These are phyloP conservation scores for Polytrichum formosum DNA, from an alignment of 225 moss, liverwort and hornwort species.

Conservation along the genomic window DNA sequence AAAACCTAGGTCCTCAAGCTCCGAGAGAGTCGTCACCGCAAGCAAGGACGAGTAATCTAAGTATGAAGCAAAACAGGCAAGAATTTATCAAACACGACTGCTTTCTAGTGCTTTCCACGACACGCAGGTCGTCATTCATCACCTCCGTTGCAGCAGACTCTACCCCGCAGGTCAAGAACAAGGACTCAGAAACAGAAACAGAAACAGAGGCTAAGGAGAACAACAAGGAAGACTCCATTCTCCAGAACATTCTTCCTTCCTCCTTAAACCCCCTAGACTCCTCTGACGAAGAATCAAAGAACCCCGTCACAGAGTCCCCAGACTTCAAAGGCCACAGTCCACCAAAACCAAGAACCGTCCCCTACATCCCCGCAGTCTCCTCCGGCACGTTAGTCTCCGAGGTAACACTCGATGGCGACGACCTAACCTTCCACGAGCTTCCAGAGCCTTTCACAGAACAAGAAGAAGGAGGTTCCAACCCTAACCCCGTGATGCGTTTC, in stretches of 20 bases:
- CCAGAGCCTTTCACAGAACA: not conserved
- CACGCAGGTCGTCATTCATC: no score
- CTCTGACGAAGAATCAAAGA: not conserved
- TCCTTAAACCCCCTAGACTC: not conserved
- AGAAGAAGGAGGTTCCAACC: constrained; percentile 6
- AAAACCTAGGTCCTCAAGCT: not conserved
- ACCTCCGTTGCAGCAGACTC: no score
- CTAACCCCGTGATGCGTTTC: constrained; percentile 15
- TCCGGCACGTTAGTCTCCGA: constrained; percentile 23
- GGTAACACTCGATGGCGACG: constrained; percentile 24
- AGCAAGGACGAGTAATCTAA: constrained; percentile 1
- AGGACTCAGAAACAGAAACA: not conserved
- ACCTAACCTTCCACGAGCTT: constrained; percentile 23
- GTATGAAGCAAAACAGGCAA: not conserved
- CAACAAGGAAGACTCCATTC: not conserved
- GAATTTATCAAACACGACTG: not conserved
- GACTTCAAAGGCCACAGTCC: constrained; percentile 1
- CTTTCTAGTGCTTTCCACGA: no score
- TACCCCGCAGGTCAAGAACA: no score
- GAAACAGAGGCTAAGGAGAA: constrained; percentile 2
- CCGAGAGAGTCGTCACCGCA: not conserved
- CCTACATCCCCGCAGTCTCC: constrained; percentile 23
- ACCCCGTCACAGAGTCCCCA: not conserved
- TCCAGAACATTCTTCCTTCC: not conserved
- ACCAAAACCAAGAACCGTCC: constrained; percentile 10